phyloP scores from a whole-genome alignment of 192 early-diverging fungal species.

The Mortierella alpina region DNA sequence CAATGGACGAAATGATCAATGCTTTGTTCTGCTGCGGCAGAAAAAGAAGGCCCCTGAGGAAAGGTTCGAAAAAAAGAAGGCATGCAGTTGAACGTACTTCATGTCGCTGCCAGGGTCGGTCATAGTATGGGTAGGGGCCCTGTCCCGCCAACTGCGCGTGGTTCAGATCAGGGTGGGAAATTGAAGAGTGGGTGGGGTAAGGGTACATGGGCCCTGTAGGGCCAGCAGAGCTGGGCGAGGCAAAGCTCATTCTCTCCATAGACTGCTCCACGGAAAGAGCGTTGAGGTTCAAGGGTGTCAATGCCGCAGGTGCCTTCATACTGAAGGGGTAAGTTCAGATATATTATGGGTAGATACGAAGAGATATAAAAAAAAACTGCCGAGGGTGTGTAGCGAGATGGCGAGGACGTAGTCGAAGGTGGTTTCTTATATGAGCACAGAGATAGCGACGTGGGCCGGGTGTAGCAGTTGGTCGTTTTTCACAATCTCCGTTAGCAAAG shows the following conservation, averaged over 20 bases:
- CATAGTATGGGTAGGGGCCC: not conserved
- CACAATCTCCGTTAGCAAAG: no score
- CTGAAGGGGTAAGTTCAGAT: not conserved
- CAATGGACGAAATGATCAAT: no score
- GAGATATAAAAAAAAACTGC: no score
- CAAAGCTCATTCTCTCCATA: slow-evolving; percentile 31
- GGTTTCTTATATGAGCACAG: no score
- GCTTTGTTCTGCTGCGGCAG: no score
- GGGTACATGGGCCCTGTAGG: not conserved
- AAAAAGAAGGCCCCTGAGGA: no score
- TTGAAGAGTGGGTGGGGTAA: slow-evolving; percentile 13
- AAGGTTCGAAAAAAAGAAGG: no score
- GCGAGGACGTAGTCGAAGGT: no score
- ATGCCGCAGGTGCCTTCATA: slow-evolving; percentile 9
- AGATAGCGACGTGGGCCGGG: no score
- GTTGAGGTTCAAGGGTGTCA: slow-evolving; percentile 26
- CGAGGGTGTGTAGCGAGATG: no score
- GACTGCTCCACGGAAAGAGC: slow-evolving; percentile 22
- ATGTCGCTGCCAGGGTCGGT: not conserved
- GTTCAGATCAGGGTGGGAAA: slow-evolving; percentile 7
- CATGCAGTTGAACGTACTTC: not conserved
- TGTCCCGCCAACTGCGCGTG: not conserved
- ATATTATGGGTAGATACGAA: no score
- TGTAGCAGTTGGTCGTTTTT: no score
- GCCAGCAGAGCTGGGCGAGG: slow-evolving; percentile 11